These are phyloP conservation scores for Mrakia frigida DNA, from an alignment of 768 basidiomycete species.

Conservation along the genomic window DNA sequence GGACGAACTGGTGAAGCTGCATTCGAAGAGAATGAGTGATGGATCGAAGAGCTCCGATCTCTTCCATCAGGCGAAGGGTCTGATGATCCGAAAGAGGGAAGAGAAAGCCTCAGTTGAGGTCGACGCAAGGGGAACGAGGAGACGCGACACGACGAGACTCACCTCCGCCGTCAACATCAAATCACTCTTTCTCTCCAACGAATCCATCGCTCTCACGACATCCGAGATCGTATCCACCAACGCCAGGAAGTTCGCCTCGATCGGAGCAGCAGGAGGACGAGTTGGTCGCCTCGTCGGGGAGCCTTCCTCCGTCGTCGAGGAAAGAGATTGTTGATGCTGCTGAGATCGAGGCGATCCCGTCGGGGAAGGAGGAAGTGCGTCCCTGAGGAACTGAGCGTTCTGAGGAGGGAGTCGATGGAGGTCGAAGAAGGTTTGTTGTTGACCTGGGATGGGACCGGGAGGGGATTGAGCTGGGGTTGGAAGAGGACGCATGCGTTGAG, in stretches of 20 bases:
- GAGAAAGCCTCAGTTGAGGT: background rate
- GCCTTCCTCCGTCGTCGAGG: background rate
- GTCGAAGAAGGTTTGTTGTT: background rate
- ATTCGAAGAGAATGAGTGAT: slow-evolving; percentile 70
- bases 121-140: background rate
- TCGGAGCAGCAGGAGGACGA: background rate
- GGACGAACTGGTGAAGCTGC: slow-evolving; percentile 52
- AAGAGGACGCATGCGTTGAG: background rate
- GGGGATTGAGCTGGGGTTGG: background rate
- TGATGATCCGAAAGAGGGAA: slow-evolving; percentile 39
- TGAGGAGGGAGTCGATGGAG: background rate
- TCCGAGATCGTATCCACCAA: background rate
- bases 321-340: background rate
- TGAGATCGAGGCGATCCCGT: background rate
- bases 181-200: slow-evolving; percentile 58
- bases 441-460: background rate
- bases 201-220: slow-evolving; percentile 51
- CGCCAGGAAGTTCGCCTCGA: background rate
- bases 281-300: background rate
- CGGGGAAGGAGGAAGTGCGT: background rate
- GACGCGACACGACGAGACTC: background rate
- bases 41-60: slow-evolving; percentile 63
- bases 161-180: slow-evolving; percentile 59
- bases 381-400: background rate
- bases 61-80: slow-evolving; percentile 64